Base-by-base conservation (phyloP, 176 grass and related monocot species). In the Carex littledalei region DNA sequence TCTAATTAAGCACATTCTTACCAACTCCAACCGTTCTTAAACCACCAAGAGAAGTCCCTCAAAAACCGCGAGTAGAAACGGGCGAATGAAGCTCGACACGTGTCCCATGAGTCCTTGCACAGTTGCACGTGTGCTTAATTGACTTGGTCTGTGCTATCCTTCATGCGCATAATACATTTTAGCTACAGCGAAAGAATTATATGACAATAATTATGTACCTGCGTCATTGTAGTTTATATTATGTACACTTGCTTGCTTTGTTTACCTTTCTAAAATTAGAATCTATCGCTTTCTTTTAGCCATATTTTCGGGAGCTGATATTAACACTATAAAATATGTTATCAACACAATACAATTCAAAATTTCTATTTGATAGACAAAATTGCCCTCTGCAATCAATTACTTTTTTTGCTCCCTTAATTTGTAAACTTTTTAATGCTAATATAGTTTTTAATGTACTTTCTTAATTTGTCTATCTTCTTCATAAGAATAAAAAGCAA, bases 21-120 rank as follows among this genome's bases (percentile, higher is more conserved):
- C 85, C 89, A 85, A 90, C 61, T 63, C 81, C 89, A 90, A 87
- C 85, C 41, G 81, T 85, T 90, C 52, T 59, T 59, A 75, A 77
- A 86, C 81, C 86, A 82, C 72, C 35, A 26, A 15, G 32, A 39
- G 20, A 57, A 14, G 53, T n/a, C 20, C 39, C 17, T 32, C 20
- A 26, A 2, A 18, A 0, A n/a, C n/a, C n/a, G n/a, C n/a, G n/a
- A n/a, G n/a, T n/a, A n/a, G n/a, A 81, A 81, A 63, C 22, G 0
- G 59, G 39, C 79, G n/a, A 63, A 60, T 81, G 1, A 81, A 16
- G 5, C 15, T 13, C 6, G 8, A 63, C 31, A 81, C 58, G 37
- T 81, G 39, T 43, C 26, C 0, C 8, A 10, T 82, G 15, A n/a
- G 4, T 62, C 26, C 10, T 53, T 82, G 79, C 29, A 29, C 1